Base-by-base conservation (phyloP, 345 rosid genomes). In the Tarenaya hassleriana region DNA sequence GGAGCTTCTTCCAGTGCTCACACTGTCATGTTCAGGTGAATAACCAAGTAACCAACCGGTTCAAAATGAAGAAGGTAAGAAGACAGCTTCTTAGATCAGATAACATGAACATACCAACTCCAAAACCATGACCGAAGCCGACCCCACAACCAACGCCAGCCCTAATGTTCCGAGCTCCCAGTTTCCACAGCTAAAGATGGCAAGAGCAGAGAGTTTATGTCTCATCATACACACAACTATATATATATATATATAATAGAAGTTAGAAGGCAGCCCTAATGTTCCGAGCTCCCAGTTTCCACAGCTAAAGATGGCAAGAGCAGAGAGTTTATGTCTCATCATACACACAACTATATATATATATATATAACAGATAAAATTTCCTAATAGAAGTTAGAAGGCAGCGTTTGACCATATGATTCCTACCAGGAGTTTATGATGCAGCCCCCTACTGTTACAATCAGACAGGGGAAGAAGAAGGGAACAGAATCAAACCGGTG, bases 111-210 rank as follows among this genome's bases (percentile, higher is more conserved):
- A 24, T 60, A 66, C 71, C 71, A 48, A 67, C 47, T 53, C 71
- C 71, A 60, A 67, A 67, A 48, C 71, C 71, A 54, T 67, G 71
- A 54, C 71, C 71, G 13, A 67, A 67, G 6, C 71, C 71, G 60
- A 67, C 66, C 41, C 71, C 71, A 34, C 71, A 67, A 12, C 71
- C 62, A 41, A 60, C 52, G 35, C 66, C 66, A 16, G 71, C 71
- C 54, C 47, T 35, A 42, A 67, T 60, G 47, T 54, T 67, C 32
- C 41, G 53, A 54, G 66, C 71, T 60, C 71, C 71, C 6, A 67
- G 10, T 66, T 67, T 67, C 56, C 66, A 1, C 57, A 67, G 8
- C 71, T 67, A 67, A 10, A 60, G 34, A 66, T 47, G 4, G 12
- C 4, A 10, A 34, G 45, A 39, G 50, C 8, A 33, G 10, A 33